A percentile compares a stretch with the other conserved stretches of the same genome.
Evolutionary conservation across 1,284 basidiomycete species (phyloP).

Genomic region (Omphalotus olearius): DNA sequence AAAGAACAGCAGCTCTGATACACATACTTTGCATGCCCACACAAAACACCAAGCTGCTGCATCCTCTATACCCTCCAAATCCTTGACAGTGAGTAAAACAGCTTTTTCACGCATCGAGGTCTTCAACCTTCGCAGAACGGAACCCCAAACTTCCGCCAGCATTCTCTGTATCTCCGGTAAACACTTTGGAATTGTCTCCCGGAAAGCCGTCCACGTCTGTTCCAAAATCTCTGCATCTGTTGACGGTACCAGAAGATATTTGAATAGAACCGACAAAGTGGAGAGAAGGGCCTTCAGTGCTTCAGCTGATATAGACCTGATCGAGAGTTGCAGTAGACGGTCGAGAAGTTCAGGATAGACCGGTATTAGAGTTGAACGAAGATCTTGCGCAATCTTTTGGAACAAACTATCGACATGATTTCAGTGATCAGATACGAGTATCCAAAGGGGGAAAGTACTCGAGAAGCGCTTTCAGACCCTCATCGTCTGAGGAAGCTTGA

Average conservation of each 20-base stretch:
- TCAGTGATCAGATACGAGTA: slow-evolving; percentile 13
- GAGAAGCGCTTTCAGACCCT: slow-evolving; percentile 62
- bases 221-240: slow-evolving; percentile 45
- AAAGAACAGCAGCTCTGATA: slow-evolving; percentile 1
- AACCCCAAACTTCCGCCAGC: slow-evolving; percentile 77
- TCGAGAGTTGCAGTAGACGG: slow-evolving; percentile 53
- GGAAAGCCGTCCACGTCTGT: slow-evolving; percentile 54
- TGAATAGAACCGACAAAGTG: slow-evolving; percentile 63
- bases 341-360: slow-evolving; percentile 51
- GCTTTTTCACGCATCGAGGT: slow-evolving; percentile 45
- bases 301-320: slow-evolving; percentile 50
- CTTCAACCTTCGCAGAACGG: slow-evolving; percentile 61
- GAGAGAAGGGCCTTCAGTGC: slow-evolving; percentile 62
- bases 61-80: slow-evolving; percentile 46
- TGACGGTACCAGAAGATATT: slow-evolving; percentile 62
- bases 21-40: slow-evolving; percentile 66
- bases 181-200: slow-evolving; percentile 49
- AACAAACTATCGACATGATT: slow-evolving; percentile 46
- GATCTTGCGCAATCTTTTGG: slow-evolving; percentile 71
- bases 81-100: slow-evolving; percentile 42
- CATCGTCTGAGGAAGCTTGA: slow-evolving; percentile 57
- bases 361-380: slow-evolving; percentile 65
- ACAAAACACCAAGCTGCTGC: slow-evolving; percentile 65
- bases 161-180: slow-evolving; percentile 65
- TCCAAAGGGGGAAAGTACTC: slow-evolving; percentile 48